Conservation (phyloP, 2,329 filamentous ascomycete genomes). For the Penicillium expansum region DNA sequence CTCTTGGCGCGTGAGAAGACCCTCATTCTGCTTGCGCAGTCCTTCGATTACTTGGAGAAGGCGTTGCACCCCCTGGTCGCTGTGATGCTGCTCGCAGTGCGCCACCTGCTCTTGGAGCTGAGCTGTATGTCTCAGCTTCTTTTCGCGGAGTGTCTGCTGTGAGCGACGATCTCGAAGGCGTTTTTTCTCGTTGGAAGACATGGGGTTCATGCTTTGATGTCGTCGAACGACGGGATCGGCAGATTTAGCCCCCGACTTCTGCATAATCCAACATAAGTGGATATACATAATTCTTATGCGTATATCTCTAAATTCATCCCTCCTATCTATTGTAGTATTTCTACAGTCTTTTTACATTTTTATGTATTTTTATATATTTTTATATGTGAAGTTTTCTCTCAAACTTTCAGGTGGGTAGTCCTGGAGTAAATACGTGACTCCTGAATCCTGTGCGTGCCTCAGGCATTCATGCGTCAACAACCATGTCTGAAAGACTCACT, state of each 20-base stretch:
- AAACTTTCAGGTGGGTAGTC: not conserved
- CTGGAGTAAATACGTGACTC: not conserved
- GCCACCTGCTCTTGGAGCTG: constrained; percentile 24
- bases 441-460: accelerated
- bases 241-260: not conserved
- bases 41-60: constrained; percentile 22
- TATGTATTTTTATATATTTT: too few species aligned
- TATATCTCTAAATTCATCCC: not conserved
- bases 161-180: constrained; percentile 29
- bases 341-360: not conserved
- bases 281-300: not conserved
- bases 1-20: constrained; percentile 19
- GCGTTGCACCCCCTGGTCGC: constrained; percentile 14
- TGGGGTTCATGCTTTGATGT: not conserved
- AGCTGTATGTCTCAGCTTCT: constrained; percentile 19
- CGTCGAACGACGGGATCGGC: not conserved
- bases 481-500: too few species aligned
- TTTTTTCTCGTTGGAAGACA: constrained; percentile 19
- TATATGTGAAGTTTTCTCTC: too few species aligned
- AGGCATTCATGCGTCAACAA: too few species aligned
- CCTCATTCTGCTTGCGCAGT: constrained; percentile 24
- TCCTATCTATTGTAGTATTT: not conserved
- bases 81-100: constrained; percentile 26
- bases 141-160: constrained; percentile 28
- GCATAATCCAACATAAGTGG: not conserved